Conservation (phyloP, 805 yeast species). For the Metschnikowia santaceciliae region DNA sequence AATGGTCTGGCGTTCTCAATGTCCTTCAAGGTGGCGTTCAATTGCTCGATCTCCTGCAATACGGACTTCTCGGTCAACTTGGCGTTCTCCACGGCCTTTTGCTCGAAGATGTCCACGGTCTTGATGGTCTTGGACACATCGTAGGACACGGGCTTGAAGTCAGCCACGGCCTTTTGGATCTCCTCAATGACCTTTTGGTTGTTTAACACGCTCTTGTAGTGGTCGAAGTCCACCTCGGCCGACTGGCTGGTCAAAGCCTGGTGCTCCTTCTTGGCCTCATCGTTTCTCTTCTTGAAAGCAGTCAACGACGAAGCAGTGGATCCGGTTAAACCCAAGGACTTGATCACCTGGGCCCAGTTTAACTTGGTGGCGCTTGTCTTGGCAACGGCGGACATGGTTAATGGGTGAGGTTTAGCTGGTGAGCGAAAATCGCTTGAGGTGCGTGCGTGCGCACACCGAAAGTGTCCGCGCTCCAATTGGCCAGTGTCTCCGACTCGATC, state of each 20-base stretch:
- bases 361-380: constrained; percentile 76
- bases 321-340: constrained; percentile 89
- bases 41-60: constrained; percentile 75
- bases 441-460: constrained; percentile 14
- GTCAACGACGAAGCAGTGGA: constrained; percentile 83
- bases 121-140: constrained; percentile 87
- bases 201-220: constrained; percentile 77
- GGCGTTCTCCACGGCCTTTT: constrained; percentile 94
- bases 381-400: constrained; percentile 31
- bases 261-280: constrained; percentile 87
- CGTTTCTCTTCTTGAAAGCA: constrained; percentile 96
- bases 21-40: constrained; percentile 84
- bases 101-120: constrained; percentile 89
- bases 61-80: constrained; percentile 88
- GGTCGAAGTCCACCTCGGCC: constrained; percentile 72
- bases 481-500: constrained; percentile 8
- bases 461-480: constrained; percentile 14
- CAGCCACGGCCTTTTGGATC: constrained; percentile 69
- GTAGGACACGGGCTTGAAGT: constrained; percentile 79
- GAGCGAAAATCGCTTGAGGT: constrained; percentile 5
- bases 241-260: constrained; percentile 68
- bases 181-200: constrained; percentile 76
- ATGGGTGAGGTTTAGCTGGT: not conserved
- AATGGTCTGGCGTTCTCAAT: constrained; percentile 97
- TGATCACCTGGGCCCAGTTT: constrained; percentile 91